Evolutionary conservation across 441 rosid genomes (phyloP), one percentile per base, ranked within the genome.

Genomic region (Jatropha multifida): DNA sequence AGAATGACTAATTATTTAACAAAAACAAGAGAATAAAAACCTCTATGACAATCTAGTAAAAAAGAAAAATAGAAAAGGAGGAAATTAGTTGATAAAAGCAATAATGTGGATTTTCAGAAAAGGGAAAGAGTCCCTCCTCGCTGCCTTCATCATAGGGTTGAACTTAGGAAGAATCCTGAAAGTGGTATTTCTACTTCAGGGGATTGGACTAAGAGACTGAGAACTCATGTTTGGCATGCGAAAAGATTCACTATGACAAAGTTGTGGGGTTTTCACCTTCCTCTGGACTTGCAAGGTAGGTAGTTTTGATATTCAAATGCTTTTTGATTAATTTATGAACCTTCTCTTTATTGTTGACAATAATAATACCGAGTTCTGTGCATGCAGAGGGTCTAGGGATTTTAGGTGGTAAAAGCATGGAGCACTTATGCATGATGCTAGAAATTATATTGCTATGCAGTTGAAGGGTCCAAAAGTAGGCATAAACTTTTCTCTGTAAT

Each of bases 191-290:
- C 64, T 82, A 80, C 88, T 77, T 88, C 96, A 23, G 92, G 94
- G 18, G 97, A 93, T 68, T 95, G 94, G 65, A 93, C 98, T 12
- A 95, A 84, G 90, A 87, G 97, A 78, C 78, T 92, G 71, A 90
- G 95, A 76, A 95, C 98, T 41, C 98, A 95, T 79, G 88, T 95
- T 68, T 95, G 99, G 99, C 95, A 90, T 77, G 92, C 98, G 3
- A 95, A 95, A 83, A 92, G 98, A n/a, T 93, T 95, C 73, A 84
- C 86, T 4, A 93, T 95, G 96, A 80, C 85, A 49, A 95, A 93
- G 87, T 86, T 85, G 68, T 93, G 98, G 97, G 94, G 98, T 1
- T 93, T 88, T 75, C 76, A 95, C 69, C 90, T 95, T 83, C 98
- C 99, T 79, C 81, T 92, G 8, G 97, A 95, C 44, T 89, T 92